Base-by-base conservation (phyloP, 2,329 filamentous ascomycete genomes). In the Phialophora tarda region DNA sequence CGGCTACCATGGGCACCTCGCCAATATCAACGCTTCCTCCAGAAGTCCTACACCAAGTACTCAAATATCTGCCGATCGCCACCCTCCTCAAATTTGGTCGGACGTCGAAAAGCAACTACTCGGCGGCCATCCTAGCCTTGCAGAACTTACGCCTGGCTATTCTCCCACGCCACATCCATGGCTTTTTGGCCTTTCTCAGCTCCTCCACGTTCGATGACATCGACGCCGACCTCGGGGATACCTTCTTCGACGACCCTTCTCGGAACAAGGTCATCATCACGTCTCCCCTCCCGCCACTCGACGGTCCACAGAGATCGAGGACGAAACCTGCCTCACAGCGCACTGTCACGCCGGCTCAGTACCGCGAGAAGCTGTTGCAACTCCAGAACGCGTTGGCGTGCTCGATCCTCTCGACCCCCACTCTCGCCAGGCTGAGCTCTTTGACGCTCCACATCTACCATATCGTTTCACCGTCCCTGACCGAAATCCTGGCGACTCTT, bases 121-220 rank as follows among this genome's bases (percentile, higher is more conserved):
- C 59, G 34, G 74, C 72, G n/a, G 74, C 77, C 41, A 70, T 68
- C 11, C 67, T 74, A 14, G 75, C 74, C 32, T 68, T 78, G 48
- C 72, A 69, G 41, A 68, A 71, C 21, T 71, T 78, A 10, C 74
- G 76, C 38, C 55, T 78, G 17, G 76, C 74, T 4, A 70, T 78
- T 7, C 75, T 78, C 24, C 75, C 75, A 47, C 76, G 74, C 51
- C 72, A 73, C 17, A 60, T 76, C 8, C 75, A 78, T 62, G 74
- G 75, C 4, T 66, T 73, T 11, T 72, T 78, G 21, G 74, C 77
- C 23, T 73, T 75, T 21, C 69, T 77, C 44, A 73, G 74, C 44
- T 73, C 73, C 12, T 68, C 69, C 30, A 71, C 67, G 11, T 68
- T 72, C 23, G 71, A 72, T n/a, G 69, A 73, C 57, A 32, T 32